Conservation (phyloP, 208 protist genomes). For the Leishmania amazonensis region DNA sequence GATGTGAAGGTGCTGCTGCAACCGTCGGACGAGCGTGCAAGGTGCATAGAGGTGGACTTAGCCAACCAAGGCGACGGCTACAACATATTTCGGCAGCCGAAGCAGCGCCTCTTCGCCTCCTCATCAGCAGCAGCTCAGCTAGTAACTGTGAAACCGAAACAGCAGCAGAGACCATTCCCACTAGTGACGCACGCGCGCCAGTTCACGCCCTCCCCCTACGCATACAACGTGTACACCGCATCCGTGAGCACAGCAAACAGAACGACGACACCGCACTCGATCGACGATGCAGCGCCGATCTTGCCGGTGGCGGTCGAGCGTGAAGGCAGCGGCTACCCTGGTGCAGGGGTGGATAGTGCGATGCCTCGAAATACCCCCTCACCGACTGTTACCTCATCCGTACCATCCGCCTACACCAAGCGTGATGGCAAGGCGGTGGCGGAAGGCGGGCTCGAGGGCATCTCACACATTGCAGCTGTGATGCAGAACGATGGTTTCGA, state of each 20-base stretch:
- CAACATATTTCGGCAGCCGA: constrained; percentile 1
- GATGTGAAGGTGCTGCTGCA: constrained; percentile 17
- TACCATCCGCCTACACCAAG: constrained; percentile 8
- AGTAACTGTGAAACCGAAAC: background rate
- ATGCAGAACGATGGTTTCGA: background rate
- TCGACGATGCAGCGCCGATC: background rate
- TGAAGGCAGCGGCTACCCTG: background rate
- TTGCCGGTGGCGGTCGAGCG: background rate
- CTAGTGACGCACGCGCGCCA: background rate
- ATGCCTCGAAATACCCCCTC: background rate
- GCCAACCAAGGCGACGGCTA: background rate
- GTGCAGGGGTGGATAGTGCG: background rate
- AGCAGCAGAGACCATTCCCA: constrained; percentile 1
- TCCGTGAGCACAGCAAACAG: background rate
- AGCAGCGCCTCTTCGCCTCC: constrained; percentile 26
- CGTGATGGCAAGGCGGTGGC: background rate
- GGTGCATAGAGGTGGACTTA: background rate
- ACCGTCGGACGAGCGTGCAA: too few relatives aligned
- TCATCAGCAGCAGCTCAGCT: background rate
- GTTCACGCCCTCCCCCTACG: background rate
- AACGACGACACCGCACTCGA: background rate
- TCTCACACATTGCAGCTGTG: constrained; percentile 8
- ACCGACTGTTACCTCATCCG: background rate
- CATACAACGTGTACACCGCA: background rate
- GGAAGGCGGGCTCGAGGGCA: constrained; percentile 1